Evolutionary conservation across 192 early-diverging fungal genomes (phyloP), one percentile per base, ranked within the genome.

Genomic region (Coemansia furcata): DNA sequence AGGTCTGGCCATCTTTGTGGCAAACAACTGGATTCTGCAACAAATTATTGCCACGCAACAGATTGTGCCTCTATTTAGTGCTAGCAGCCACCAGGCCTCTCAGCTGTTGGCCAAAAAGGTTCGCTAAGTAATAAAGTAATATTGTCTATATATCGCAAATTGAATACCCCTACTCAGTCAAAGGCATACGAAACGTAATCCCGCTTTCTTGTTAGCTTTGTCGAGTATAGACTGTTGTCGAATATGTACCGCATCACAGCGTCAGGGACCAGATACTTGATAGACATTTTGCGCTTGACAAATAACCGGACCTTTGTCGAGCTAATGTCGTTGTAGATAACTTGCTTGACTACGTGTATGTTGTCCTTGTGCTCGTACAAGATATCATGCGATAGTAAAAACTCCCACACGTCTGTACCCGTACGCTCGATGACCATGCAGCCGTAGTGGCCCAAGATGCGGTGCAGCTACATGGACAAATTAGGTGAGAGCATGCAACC

Each of bases 311-410:
- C 94, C 79, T 98, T 97, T 23, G 96, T 98, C 6, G 95, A 98
- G 68, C 90, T 93, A 60, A 98, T 98, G 73, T 99, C 98, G 67
- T 98, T 99, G 79, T 95, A 90, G 52, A 99, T 96, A 66, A 95
- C 86, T 75, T 98, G 96, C 74, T 98, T 96, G 47, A 98, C 93
- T 37, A 97, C 90, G 60, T 89, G 87, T 12, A 99, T 93, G 69
- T 96, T 94, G 70, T 90, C 89, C 63, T 93, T 76, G 73, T 99
- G 92, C 60, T 90, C 85, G 73, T 94, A 93, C 30, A 99, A 71
- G 40, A 92, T 89, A 69, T 99, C 94, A 76, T 95, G 91, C 7
- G 91, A 87, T 8, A 99, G 81, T 67, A 99, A 70, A 72, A 97
- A 95, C 54, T 93, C 95, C 76, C 89, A 91, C 12, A 98, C 94